Percentiles rank a stretch among this genome's conserved stretches.
Conservation (phyloP, 2,329 filamentous ascomycete species). For the Paracoccidioides brasiliensis region DNA sequence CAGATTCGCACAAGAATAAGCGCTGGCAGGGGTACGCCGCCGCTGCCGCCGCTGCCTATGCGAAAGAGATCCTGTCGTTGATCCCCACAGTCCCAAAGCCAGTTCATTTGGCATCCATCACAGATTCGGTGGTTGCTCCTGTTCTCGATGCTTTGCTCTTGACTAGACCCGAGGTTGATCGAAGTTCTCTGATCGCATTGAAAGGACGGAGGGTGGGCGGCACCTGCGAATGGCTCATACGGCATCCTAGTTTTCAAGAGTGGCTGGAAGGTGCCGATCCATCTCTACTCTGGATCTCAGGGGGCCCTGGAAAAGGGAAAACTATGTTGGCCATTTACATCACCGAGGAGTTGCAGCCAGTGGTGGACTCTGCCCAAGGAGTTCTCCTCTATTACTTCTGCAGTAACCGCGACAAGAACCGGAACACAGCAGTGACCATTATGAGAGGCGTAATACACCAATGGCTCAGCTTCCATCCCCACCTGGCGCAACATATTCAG, state of each 20-base stretch:
- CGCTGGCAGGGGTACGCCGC: slow-evolving; percentile 27
- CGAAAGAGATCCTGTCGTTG: slow-evolving; percentile 12
- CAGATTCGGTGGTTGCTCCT: slow-evolving; percentile 9
- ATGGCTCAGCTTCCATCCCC: slow-evolving; percentile 10
- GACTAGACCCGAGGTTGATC: slow-evolving; percentile 15
- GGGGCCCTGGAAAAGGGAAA: slow-evolving; percentile 18
- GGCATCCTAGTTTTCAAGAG: slow-evolving; percentile 10
- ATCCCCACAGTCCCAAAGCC: neutral
- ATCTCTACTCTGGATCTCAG: slow-evolving; percentile 16
- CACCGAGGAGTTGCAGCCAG: slow-evolving; percentile 10
- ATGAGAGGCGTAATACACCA: slow-evolving; percentile 16
- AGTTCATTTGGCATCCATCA: slow-evolving; percentile 7
- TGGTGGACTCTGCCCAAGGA: slow-evolving; percentile 6
- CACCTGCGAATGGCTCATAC: slow-evolving; percentile 16
- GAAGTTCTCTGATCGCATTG: slow-evolving; percentile 13
- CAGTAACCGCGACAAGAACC: slow-evolving; percentile 13
- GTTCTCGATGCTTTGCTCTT: slow-evolving; percentile 14
- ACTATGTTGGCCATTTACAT: slow-evolving; percentile 18
- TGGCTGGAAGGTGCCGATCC: slow-evolving; percentile 9
- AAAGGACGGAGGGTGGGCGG: slow-evolving; percentile 14
- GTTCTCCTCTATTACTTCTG: slow-evolving; percentile 18
- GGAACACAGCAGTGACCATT: slow-evolving; percentile 13
- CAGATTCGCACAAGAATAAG: slow-evolving; percentile 29
- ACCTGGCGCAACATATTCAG: slow-evolving; percentile 10
- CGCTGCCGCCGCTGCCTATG: slow-evolving; percentile 19